Evolutionary conservation across 768 basidiomycete species (phyloP), one percentile per base, ranked within the genome.

Genomic region (Tubosaeta brunneosetosa): DNA sequence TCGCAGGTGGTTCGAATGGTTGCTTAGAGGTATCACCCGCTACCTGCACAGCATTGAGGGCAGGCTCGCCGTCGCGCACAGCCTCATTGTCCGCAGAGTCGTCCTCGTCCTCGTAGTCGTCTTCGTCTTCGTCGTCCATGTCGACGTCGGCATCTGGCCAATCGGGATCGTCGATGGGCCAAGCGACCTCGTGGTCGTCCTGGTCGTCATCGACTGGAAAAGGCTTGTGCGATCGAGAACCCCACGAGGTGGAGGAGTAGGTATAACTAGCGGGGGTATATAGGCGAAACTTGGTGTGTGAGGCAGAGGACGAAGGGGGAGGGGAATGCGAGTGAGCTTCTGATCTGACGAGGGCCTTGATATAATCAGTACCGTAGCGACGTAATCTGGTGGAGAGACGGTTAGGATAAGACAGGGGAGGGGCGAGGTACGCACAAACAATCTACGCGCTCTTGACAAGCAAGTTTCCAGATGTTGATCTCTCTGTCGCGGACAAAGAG

Each of bases 221-320:
- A 5, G 53, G 6, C 12, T 61, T 64, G 58, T 49, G 55, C 0
- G 58, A 2, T 3, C 36, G 54, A 1, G 57, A 52, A 0, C 38
- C 55, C 59, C 66, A 66, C 0, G 66, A 55, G 12, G 57, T 53
- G 27, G 59, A 55, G 0, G 59, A 66, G 17, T 67, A 69, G 1
- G 66, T 69, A 38, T 68, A 68, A n/a, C 68, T 68, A 8, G 66
- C 67, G 0, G 67, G 67, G 32, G 67, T 69, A 36, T 68, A 68
- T 6, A 68, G 56, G n/a, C 66, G 56, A 25, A 69, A 69, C 19
- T 58, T 62, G 6, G 68, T 68, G 37, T 52, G 60, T 3, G 63
- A 53, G 3, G 47, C 34, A 13, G 47, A 33, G 11, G 55, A 27
- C 1, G 47, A 44, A n/a, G 25, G 12, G 9, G 42, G n/a, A 46